phyloP scores from a whole-genome alignment of 1,284 basidiomycete genomes.

The Ceratobasidium sp. region DNA sequence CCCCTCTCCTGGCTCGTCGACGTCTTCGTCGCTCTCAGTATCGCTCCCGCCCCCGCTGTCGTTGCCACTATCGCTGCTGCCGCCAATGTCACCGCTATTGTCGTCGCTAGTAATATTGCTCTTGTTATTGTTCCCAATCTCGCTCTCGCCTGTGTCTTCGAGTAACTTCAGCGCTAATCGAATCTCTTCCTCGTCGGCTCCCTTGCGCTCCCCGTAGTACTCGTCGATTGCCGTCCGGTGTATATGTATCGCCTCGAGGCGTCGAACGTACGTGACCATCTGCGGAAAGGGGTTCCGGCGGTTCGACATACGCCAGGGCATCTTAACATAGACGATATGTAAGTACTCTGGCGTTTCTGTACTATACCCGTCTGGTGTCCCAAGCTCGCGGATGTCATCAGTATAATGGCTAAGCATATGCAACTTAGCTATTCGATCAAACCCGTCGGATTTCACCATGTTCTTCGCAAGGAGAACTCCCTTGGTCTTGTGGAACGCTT shows the following conservation, averaged over 20 bases:
- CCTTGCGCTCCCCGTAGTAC: constrained; percentile 6
- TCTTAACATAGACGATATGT: constrained; percentile 16
- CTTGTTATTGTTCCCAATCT: neutral
- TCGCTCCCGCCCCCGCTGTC: too few relatives aligned
- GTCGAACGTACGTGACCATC: constrained; percentile 18
- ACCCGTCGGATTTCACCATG: neutral
- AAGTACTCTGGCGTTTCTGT: constrained; percentile 40
- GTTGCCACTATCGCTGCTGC: too few relatives aligned
- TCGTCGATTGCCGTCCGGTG: neutral
- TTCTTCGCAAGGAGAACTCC: neutral
- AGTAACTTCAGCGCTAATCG: too few relatives aligned
- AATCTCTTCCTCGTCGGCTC: neutral
- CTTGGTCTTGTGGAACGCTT: neutral
- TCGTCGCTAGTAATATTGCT: too few relatives aligned
- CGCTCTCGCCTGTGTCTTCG: neutral
- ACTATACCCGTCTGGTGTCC: constrained; percentile 24
- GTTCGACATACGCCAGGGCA: constrained; percentile 7
- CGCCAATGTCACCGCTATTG: too few relatives aligned
- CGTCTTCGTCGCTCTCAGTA: too few relatives aligned
- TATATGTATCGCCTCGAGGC: constrained; percentile 15
- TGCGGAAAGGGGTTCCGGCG: constrained; percentile 6
- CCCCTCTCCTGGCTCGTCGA: neutral
- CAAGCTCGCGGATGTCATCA: neutral
- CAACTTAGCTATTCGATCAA: constrained; percentile 28
- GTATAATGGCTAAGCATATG: constrained; percentile 36